Evolutionary conservation across 2,329 filamentous ascomycete genomes (phyloP).

Genomic region (Botrytis hyacinthi): DNA sequence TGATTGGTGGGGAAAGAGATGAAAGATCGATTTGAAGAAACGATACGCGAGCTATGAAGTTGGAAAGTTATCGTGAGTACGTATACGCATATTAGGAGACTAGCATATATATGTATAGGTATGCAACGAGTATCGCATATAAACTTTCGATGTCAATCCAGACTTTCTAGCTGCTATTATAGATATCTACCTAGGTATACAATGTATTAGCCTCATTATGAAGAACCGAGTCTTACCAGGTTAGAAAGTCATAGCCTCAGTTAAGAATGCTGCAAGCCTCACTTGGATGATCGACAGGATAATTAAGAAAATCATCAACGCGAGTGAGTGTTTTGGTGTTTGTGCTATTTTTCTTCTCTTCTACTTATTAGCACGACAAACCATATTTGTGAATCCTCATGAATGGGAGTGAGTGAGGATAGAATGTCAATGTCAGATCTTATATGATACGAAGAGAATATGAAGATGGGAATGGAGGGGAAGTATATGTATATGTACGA

Average conservation of each 20-base stretch:
- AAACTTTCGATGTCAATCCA: background rate
- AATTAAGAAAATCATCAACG: background rate
- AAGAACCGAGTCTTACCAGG: background rate
- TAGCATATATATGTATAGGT: background rate
- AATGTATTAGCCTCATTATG: background rate
- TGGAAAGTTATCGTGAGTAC: background rate
- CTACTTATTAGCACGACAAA: background rate
- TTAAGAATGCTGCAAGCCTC: background rate
- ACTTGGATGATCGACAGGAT: background rate
- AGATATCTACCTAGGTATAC: background rate
- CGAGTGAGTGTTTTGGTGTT: background rate
- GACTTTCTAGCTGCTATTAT: background rate
- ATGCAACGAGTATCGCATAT: background rate
- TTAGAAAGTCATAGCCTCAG: background rate
- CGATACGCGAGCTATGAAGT: conserved; percentile 3
- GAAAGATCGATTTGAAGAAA: background rate
- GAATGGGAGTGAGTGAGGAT: background rate
- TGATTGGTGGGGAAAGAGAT: conserved; percentile 2
- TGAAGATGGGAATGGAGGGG: background rate
- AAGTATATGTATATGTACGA: background rate
- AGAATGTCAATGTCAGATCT: background rate
- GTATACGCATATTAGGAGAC: background rate
- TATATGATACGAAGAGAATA: background rate
- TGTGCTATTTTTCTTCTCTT: background rate
- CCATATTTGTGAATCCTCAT: no score